Conservation (phyloP, 257 asterid species). For the Ajuga chamaepitys region DNA sequence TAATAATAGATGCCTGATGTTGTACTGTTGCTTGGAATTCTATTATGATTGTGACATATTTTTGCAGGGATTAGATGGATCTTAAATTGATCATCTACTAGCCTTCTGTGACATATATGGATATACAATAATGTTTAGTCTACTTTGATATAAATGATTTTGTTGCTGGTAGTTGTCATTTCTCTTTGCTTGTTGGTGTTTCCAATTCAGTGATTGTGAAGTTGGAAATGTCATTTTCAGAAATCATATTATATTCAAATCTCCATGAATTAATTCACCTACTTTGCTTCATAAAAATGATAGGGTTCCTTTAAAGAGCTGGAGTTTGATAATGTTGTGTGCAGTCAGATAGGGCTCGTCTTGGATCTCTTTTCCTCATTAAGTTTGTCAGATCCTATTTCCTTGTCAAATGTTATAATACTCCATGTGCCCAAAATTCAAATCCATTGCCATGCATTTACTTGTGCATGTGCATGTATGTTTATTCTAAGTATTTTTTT, state of each 20-base stretch:
- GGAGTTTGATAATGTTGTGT: background rate
- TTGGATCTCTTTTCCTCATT: slow-evolving; percentile 24
- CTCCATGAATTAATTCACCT: background rate
- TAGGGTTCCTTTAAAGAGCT: background rate
- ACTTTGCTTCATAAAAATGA: slow-evolving; percentile 3
- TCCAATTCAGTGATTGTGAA: background rate
- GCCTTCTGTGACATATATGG: background rate
- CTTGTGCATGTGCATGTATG: background rate
- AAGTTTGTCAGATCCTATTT: slow-evolving; percentile 9
- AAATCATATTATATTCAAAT: background rate
- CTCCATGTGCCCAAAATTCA: slow-evolving; percentile 21
- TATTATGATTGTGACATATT: slow-evolving; percentile 18
- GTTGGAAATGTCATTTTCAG: background rate
- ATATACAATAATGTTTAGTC: background rate
- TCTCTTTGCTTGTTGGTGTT: background rate
- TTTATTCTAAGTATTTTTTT: background rate
- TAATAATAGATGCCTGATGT: slow-evolving; percentile 7
- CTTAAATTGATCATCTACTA: slow-evolving; percentile 3
- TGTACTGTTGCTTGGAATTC: slow-evolving; percentile 14
- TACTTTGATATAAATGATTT: background rate
- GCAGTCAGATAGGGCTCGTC: slow-evolving; percentile 12
- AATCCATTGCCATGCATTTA: slow-evolving; percentile 10
- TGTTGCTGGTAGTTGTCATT: background rate
- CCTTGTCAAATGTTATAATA: slow-evolving; percentile 3
- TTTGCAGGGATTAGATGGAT: slow-evolving; percentile 22